Percentiles rank a stretch among this genome's conserved stretches.
Evolutionary conservation across 345 rosid species (phyloP).

Genomic region (Odontarrhena argentea): DNA sequence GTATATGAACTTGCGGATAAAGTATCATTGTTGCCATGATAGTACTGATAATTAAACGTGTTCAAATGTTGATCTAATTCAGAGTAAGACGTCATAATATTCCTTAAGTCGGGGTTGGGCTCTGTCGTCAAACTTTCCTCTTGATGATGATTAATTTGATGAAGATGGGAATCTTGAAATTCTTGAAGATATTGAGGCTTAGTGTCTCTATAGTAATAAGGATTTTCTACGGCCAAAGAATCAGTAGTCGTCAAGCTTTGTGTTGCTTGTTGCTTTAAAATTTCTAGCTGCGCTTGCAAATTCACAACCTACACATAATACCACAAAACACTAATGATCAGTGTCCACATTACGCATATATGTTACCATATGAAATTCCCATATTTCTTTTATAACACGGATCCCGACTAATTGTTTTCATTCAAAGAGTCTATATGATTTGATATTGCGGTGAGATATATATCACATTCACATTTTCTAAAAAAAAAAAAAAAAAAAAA

Average conservation of each 20-base stretch:
- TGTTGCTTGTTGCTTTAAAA: constrained; percentile 29
- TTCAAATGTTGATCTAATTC: constrained; percentile 27
- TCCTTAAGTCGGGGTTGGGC: constrained; percentile 13
- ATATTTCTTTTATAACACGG: no score
- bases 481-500: no score
- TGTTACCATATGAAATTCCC: background rate
- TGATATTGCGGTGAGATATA: no score
- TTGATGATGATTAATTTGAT: constrained; percentile 14
- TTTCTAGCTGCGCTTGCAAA: constrained; percentile 30
- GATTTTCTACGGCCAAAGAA: background rate
- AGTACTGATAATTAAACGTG: constrained; percentile 17
- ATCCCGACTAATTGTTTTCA: no score
- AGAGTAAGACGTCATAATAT: constrained; percentile 17
- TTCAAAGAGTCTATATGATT: no score
- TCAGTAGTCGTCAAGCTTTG: constrained; percentile 22
- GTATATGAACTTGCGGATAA: constrained; percentile 7
- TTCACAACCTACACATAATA: constrained; percentile 28
- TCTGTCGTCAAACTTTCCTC: constrained; percentile 8
- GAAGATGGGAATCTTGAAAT: constrained; percentile 12
- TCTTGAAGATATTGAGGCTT: constrained; percentile 17
- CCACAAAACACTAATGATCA: constrained; percentile 3
- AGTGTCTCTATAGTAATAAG: constrained; percentile 16
- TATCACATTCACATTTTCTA: background rate
- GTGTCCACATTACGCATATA: background rate
- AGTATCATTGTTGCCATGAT: constrained; percentile 2